These are phyloP conservation scores for Carex cristatella DNA, from an alignment of 176 grass and related monocot species.

Conservation along the genomic window DNA sequence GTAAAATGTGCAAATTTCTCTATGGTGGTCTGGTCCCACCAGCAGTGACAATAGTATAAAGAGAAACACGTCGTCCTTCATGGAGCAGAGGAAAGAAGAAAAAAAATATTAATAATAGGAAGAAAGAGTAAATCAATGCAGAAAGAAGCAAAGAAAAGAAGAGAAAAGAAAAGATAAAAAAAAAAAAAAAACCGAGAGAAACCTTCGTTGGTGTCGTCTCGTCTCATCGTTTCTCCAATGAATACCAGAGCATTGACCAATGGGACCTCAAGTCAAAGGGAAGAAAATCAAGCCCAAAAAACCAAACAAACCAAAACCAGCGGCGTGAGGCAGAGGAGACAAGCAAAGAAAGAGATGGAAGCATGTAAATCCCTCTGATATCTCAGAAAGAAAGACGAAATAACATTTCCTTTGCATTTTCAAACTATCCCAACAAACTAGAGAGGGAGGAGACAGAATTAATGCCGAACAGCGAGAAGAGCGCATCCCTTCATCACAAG, in stretches of 20 bases:
- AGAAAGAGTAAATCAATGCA: neutral
- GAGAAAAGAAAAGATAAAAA: neutral
- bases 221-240: neutral
- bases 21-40: neutral
- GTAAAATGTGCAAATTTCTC: neutral
- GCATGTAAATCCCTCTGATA: conserved; percentile 9
- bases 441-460: neutral
- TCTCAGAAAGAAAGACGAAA: neutral
- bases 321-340: neutral
- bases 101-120: neutral
- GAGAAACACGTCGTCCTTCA: neutral
- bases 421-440: neutral
- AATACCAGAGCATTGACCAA: neutral
- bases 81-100: neutral
- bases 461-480: conserved; percentile 5
- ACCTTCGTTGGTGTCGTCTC: neutral
- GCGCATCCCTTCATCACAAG: neutral
- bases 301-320: conserved; percentile 5
- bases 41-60: neutral
- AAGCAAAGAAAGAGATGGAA: conserved; percentile 5
- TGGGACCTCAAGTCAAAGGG: conserved; percentile 15
- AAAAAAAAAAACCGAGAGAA: conserved; percentile 4
- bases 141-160: neutral
- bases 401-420: neutral
- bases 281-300: neutral